Conservation (phyloP, 1,284 basidiomycete species). For the Anthracocystis panici-leucophaei region DNA sequence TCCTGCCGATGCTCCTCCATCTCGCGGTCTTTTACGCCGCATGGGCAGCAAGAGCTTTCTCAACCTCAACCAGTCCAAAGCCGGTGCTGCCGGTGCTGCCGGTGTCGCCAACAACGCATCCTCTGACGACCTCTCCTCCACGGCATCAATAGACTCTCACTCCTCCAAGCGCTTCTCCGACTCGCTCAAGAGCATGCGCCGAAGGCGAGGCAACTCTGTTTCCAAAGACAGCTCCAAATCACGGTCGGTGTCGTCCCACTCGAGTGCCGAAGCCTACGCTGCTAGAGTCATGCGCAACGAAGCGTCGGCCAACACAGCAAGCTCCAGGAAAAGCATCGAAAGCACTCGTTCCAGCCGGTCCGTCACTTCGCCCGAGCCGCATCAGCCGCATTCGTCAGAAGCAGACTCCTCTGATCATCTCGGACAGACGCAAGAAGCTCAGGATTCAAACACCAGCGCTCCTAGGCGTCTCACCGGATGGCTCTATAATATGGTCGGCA, state of each 20-base stretch:
- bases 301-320: background rate
- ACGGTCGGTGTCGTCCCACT: constrained; percentile 26
- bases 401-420: background rate
- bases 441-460: constrained; percentile 9
- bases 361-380: constrained; percentile 16
- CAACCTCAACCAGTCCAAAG: constrained; percentile 32
- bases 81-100: background rate
- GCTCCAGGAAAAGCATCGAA: constrained; percentile 34
- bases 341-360: constrained; percentile 31
- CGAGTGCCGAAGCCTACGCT: constrained; percentile 26
- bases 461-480: constrained; percentile 60
- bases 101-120: constrained; percentile 15
- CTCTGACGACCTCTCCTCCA: constrained; percentile 29
- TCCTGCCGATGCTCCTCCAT: constrained; percentile 4
- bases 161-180: constrained; percentile 35
- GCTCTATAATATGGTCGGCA: constrained; percentile 58
- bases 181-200: constrained; percentile 36
- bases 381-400: constrained; percentile 20
- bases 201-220: constrained; percentile 25
- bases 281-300: constrained; percentile 24
- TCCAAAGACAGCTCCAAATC: constrained; percentile 22
- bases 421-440: constrained; percentile 4
- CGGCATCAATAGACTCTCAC: constrained; percentile 27
- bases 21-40: constrained; percentile 39
- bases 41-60: constrained; percentile 53